phyloP scores from a whole-genome alignment of 352 stramenopile species.

The Globisporangium cederbergense region DNA sequence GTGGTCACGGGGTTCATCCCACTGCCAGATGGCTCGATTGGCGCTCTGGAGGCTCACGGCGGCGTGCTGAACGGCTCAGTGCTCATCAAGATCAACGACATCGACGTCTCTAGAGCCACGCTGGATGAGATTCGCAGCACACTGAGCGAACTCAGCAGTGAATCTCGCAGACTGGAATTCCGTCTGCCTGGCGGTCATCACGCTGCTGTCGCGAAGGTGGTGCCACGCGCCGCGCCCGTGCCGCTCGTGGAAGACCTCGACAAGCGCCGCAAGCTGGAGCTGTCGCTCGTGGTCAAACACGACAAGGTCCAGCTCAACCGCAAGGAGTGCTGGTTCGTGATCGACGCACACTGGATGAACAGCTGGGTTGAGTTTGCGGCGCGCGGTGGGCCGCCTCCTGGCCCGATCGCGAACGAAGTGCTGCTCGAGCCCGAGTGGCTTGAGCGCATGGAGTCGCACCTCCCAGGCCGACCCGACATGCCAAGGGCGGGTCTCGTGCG shows the following conservation, averaged over 20 bases:
- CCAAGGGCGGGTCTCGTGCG: conserved; percentile 38
- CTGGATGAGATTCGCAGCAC: conserved; percentile 40
- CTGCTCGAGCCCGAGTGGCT: conserved; percentile 56
- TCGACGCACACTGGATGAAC: conserved; percentile 63
- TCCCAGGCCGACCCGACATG: conserved; percentile 35
- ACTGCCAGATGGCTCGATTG: conserved; percentile 46
- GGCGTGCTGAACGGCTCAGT: conserved; percentile 34
- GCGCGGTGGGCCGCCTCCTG: conserved; percentile 38
- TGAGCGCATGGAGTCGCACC: conserved; percentile 20
- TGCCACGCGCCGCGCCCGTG: conserved; percentile 21
- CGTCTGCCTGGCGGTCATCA: conserved; percentile 25
- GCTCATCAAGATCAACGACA: conserved; percentile 61
- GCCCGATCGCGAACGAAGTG: conserved; percentile 52
- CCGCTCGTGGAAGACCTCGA: conserved; percentile 45
- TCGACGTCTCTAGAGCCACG: conserved; percentile 43
- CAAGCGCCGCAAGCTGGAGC: conserved; percentile 51
- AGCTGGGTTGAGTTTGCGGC: conserved; percentile 56
- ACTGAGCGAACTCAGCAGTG: conserved; percentile 30
- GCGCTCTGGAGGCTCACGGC: conserved; percentile 41
- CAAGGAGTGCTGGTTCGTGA: conserved; percentile 71
- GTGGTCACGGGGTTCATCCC: conserved; percentile 61
- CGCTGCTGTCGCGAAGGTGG: conserved; percentile 7
- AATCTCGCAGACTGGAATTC: conserved; percentile 45
- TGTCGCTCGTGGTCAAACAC: conserved; percentile 49
- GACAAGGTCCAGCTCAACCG: conserved; percentile 53